A percentile compares a stretch with the other conserved stretches of the same genome.
These are phyloP conservation scores for Vanilla planifolia DNA, from an alignment of 106 monocot species.

Conservation along the genomic window DNA sequence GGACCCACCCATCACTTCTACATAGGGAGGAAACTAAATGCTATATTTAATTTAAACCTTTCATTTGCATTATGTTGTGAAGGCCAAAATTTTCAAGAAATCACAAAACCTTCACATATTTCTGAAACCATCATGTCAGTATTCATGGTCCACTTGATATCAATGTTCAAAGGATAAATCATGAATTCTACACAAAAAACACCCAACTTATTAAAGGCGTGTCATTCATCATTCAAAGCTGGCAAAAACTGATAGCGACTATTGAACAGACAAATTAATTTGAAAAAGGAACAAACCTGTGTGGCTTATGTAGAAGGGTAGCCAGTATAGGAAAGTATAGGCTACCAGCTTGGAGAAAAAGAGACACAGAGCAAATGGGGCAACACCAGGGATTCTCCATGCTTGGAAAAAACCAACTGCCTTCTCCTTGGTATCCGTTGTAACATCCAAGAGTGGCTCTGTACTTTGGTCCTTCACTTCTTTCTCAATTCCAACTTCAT, in stretches of 20 bases:
- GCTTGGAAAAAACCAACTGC: constrained; percentile 74
- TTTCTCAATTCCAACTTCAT: constrained; percentile 45
- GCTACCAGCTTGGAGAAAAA: constrained; percentile 88
- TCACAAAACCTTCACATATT: no score
- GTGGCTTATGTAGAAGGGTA: constrained; percentile 87
- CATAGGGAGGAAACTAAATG: no score
- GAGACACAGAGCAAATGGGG: constrained; percentile 78
- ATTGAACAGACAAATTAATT: no score
- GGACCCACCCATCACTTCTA: no score
- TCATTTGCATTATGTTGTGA: no score
- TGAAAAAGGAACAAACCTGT: constrained; percentile 35
- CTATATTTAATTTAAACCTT: no score
- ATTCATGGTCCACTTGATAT: neutral
- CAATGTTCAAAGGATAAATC: neutral
- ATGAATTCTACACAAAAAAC: neutral
- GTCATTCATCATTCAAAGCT: neutral
- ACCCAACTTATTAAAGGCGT: neutral
- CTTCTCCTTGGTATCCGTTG: constrained; percentile 23
- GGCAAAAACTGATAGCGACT: neutral
- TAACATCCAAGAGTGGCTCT: constrained; percentile 36
- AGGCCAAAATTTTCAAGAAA: no score
- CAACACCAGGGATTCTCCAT: constrained; percentile 84
- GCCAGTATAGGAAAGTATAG: constrained; percentile 91
- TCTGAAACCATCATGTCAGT: neutral
- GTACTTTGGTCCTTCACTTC: constrained; percentile 22